These are phyloP conservation scores for Morella rubra DNA, from an alignment of 306 rosid genomes.

Conservation along the genomic window DNA sequence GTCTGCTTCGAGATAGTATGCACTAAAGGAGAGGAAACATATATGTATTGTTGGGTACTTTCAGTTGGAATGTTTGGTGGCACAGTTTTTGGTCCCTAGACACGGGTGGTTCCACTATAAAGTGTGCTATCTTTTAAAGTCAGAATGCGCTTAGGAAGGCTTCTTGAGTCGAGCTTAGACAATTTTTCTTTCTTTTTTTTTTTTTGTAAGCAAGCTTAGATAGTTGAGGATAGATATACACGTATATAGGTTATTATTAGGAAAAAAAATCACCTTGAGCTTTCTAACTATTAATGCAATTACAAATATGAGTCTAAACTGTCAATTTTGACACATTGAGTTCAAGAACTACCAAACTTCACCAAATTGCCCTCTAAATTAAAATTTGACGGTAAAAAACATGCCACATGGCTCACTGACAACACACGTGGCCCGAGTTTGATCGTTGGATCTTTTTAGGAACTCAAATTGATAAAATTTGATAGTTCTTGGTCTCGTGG, in stretches of 20 bases:
- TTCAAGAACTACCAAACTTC: too few relatives aligned
- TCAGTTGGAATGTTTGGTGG: background rate
- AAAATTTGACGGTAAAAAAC: too few relatives aligned
- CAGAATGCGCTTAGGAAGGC: slow-evolving; percentile 18
- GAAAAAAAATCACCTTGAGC: too few relatives aligned
- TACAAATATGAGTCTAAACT: too few relatives aligned
- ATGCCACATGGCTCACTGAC: too few relatives aligned
- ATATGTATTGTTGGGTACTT: background rate
- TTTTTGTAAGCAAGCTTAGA: slow-evolving; percentile 1
- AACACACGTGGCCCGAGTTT: too few relatives aligned
- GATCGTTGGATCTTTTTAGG: too few relatives aligned
- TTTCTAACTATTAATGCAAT: too few relatives aligned
- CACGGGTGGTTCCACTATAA: slow-evolving; percentile 11
- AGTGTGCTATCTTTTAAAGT: slow-evolving; percentile 28
- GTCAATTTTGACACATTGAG: too few relatives aligned
- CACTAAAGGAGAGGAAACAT: background rate
- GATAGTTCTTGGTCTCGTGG: too few relatives aligned
- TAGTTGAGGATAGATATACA: slow-evolving; percentile 16
- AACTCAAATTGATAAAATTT: too few relatives aligned
- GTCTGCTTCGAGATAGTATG: background rate
- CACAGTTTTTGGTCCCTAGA: background rate
- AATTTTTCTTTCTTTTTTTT: background rate
- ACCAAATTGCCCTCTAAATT: too few relatives aligned
- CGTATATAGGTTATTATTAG: background rate
- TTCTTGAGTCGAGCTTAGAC: slow-evolving; percentile 16